Conservation (phyloP, 306 rosid species). For the Boehmeria nivea region DNA sequence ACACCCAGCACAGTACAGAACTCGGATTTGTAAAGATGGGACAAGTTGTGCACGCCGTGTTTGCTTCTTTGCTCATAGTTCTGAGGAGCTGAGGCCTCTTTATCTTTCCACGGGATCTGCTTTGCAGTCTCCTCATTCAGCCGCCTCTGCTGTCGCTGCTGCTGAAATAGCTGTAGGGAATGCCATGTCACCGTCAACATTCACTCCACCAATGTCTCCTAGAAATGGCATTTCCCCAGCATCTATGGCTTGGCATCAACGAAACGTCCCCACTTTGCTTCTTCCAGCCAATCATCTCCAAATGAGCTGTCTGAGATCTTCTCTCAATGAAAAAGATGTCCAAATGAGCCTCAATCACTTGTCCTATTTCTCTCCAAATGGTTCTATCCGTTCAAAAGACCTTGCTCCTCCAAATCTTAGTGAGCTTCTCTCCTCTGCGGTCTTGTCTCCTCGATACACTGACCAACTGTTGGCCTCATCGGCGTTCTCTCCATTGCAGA, state of each 20-base stretch:
- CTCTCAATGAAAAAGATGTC: background rate
- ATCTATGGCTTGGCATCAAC: constrained; percentile 1
- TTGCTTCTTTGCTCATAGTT: constrained; percentile 16
- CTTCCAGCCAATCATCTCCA: constrained; percentile 10
- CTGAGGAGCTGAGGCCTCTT: constrained; percentile 13
- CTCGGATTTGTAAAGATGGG: constrained; percentile 17
- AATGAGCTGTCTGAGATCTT: constrained; percentile 1
- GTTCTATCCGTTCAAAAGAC: background rate
- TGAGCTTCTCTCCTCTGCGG: too few species aligned
- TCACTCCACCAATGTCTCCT: constrained; percentile 2
- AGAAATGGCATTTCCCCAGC: background rate
- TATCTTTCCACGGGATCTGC: constrained; percentile 13
- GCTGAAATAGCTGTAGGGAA: background rate
- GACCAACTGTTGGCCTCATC: background rate
- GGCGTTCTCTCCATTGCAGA: background rate
- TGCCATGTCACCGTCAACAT: background rate
- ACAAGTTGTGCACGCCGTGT: constrained; percentile 2
- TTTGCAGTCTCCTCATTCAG: constrained; percentile 8
- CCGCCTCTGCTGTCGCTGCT: too few species aligned
- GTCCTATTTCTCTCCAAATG: constrained; percentile 4
- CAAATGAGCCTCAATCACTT: constrained; percentile 1
- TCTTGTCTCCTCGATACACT: constrained; percentile 3
- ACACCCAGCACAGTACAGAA: constrained; percentile 19
- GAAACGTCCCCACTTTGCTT: constrained; percentile 2
- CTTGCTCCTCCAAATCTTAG: too few species aligned